Conservation (phyloP, 208 protist genomes). For the Crithidia mellificae region DNA sequence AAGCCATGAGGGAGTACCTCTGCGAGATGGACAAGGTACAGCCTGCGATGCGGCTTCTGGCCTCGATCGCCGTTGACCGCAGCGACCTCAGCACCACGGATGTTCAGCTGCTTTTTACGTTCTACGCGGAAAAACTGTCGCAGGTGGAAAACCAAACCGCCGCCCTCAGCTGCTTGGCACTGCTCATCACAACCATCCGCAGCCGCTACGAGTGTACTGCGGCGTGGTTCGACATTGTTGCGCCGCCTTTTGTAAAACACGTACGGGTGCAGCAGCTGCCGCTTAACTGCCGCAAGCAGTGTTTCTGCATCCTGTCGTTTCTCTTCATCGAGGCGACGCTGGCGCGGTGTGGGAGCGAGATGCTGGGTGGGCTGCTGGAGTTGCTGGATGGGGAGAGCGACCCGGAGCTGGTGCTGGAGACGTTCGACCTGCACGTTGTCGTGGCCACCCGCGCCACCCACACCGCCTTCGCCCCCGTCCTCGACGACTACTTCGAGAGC, state of each 20-base stretch:
- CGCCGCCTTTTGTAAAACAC: constrained; percentile 16
- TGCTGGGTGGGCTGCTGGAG: constrained; percentile 50
- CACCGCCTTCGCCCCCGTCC: constrained; percentile 33
- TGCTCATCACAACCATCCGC: constrained; percentile 38
- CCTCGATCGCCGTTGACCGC: constrained; percentile 34
- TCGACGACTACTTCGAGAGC: constrained; percentile 74
- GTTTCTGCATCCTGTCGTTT: constrained; percentile 29
- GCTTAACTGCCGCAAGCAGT: constrained; percentile 29
- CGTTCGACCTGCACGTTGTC: constrained; percentile 50
- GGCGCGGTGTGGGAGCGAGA: constrained; percentile 3
- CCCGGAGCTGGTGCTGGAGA: constrained; percentile 61
- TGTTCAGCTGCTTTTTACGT: constrained; percentile 43
- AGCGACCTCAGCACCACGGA: constrained; percentile 35
- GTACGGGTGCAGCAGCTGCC: constrained; percentile 38
- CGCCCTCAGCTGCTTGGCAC: constrained; percentile 38
- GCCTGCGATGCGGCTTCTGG: constrained; percentile 50
- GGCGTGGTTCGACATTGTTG: constrained; percentile 21
- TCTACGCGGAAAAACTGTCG: constrained; percentile 57
- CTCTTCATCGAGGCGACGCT: constrained; percentile 31
- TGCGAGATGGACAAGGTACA: constrained; percentile 44
- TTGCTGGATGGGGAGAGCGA: constrained; percentile 78
- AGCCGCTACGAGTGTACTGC: constrained; percentile 13
- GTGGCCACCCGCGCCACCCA: constrained; percentile 22
- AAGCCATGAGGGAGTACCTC: constrained; percentile 41
- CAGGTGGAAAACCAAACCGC: constrained; percentile 36